Base-by-base conservation (phyloP, 768 basidiomycete genomes). In the Naganishia vishniacii region DNA sequence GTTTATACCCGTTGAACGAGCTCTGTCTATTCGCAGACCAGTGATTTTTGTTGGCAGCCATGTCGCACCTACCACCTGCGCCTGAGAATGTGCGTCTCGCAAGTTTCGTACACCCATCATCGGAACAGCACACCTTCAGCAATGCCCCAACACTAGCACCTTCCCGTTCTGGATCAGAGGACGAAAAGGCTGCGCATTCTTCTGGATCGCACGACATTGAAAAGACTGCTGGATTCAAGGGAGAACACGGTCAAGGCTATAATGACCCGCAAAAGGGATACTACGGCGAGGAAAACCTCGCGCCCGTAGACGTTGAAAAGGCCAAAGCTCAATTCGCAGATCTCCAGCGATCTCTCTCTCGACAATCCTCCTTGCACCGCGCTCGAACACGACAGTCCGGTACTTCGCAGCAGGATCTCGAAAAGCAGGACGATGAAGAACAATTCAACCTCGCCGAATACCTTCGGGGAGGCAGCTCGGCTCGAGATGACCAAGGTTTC, bases 401-500 rank as follows among this genome's bases (percentile, higher is more conserved):
- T 20, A 31, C 29, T n/a, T 60, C 59, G 23, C 42, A 45, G 44
- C 18, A 28, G 25, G 62, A 63, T 41, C 40, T 63, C 16, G 62
- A 63, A 41, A 51, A 51, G 28, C 48, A 63, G 40, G 62, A 53
- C 9, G 61, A 48, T 6, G 62, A 63, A 8, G 62, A 63, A 1
- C 48, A 63, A 31, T 63, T 49, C 40, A 56, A 63, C 41, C 42
- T 79, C 11, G 70, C 77, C 25, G 75, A 68, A 1, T 74, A 73
- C 34, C 66, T 77, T 12, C 62, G 68, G 34, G 65, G 67, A 0
- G 67, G 70, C 32, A 48, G 66, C 26, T 66, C 70, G n/a, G 49
- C 67, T 28, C 56, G 66, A 29, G 77, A 78, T 48, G 67, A 70
- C 26, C 70, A 74, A 18, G 79, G 78, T n/a, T 77, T 80, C 73